Conservation (phyloP, 306 rosid genomes). For the Gleditsia sinensis region DNA sequence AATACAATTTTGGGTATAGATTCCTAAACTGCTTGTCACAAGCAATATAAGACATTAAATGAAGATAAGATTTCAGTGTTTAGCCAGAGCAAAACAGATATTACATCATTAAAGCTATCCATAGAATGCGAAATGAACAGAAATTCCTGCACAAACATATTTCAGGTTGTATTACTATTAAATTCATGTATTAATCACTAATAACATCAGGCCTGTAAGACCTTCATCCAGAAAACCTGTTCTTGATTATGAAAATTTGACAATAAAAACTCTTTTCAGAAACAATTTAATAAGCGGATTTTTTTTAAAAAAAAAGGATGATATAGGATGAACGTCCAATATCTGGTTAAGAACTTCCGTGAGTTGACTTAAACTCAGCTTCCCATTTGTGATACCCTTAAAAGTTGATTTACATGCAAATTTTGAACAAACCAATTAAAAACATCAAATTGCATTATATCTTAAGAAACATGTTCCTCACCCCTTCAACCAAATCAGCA, state of each 20-base stretch:
- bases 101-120: not conserved
- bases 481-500: constrained; percentile 95
- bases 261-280: not conserved
- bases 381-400: not conserved
- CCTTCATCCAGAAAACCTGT: not conserved
- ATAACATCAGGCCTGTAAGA: not conserved
- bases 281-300: not conserved
- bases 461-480: constrained; percentile 45
- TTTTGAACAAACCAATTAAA: constrained; percentile 19
- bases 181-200: not conserved
- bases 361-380: not conserved
- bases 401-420: constrained; percentile 4
- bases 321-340: not conserved
- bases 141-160: not conserved
- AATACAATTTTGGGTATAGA: not conserved
- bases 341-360: not conserved
- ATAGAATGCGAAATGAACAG: not conserved
- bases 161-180: not conserved
- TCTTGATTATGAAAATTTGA: not conserved
- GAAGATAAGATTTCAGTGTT: not conserved
- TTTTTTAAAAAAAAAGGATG: not conserved
- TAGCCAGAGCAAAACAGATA: constrained; percentile 1
- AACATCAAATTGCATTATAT: constrained; percentile 5
- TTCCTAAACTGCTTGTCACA: not conserved
- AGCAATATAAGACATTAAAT: not conserved